Base-by-base conservation (phyloP, 257 asterid genomes). In the Solanum dulcamara region DNA sequence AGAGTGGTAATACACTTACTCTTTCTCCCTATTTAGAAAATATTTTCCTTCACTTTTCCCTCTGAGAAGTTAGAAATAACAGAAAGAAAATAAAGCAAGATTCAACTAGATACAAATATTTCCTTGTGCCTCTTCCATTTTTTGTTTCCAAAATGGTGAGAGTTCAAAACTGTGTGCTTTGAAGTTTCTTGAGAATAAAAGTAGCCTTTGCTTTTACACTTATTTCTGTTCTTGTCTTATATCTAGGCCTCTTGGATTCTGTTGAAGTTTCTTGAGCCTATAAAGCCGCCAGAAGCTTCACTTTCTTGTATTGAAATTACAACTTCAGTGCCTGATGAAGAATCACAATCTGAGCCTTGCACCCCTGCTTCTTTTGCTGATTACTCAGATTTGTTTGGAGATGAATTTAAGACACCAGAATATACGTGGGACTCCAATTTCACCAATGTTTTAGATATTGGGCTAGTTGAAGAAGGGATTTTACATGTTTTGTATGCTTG, bases 401-500 rank as follows among this genome's bases (percentile, higher is more conserved):
- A 95, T 87, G 99, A 94, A 83, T 95, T 94, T 87, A 89, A 87
- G 59, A 85, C 90, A 67, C 89, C 93, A 40, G 93, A 92, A 88
- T 93, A 91, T 91, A 83, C 80, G 85, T 91, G 92, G 91, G 97
- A 97, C 90, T 85, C 90, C 30, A 75, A 88, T 57, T 91, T 90
- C 89, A 87, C 94, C 62, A 92, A 91, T 85, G 83, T 97, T 85
- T 90, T 97, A 87, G 99, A 97, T 90, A 85, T 92, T 90, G 93
- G 91, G 57, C 88, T 91, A 32, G 94, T 92, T 46, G 99, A 97
- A 92, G 99, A 97, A 91, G 99, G 98, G 84, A 87, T 97, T 74
- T 84, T 97, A 89, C 99, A 97, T 91, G 91, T 97, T 86, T 95
- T 97, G 74, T 97, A 93, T 89, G 99, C 97, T 86, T 95, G 93